A percentile compares a stretch with the other conserved stretches of the same genome.
Evolutionary conservation across 371 early-diverging fungal genomes (phyloP).

Genomic region (Furculomyces boomerangus): DNA sequence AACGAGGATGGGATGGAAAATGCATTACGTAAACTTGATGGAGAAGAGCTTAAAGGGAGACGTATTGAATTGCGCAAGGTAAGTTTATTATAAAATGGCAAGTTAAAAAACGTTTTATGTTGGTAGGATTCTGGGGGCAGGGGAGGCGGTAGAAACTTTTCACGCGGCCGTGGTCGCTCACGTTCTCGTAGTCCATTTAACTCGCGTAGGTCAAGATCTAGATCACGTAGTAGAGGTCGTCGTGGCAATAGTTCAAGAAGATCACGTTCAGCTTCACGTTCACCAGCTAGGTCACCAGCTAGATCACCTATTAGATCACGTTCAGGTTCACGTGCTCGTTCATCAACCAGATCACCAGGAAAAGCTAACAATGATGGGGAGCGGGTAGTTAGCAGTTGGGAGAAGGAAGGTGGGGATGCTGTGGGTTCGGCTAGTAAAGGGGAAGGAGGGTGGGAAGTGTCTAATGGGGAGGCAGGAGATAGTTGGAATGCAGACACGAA

Average conservation of each 20-base stretch:
- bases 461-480: background rate
- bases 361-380: background rate
- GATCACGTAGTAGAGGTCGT: conserved; percentile 13
- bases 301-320: background rate
- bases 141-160: conserved; percentile 17
- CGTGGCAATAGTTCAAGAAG: conserved; percentile 5
- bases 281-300: background rate
- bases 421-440: background rate
- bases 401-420: background rate
- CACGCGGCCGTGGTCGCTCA: conserved; percentile 11
- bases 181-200: conserved; percentile 19
- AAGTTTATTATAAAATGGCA: conserved; percentile 4
- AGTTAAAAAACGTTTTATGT: conserved; percentile 14
- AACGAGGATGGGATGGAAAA: conserved; percentile 62
- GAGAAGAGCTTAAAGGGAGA: conserved; percentile 68
- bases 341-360: background rate
- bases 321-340: background rate
- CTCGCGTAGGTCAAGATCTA: conserved; percentile 30
- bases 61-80: conserved; percentile 61
- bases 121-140: conserved; percentile 21
- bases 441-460: too few species aligned
- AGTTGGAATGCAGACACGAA: background rate
- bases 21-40: conserved; percentile 71
- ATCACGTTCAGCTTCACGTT: background rate
- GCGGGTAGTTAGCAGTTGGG: background rate